phyloP scores from a whole-genome alignment of 148 eudicot genomes.

The Beta vulgaris region DNA sequence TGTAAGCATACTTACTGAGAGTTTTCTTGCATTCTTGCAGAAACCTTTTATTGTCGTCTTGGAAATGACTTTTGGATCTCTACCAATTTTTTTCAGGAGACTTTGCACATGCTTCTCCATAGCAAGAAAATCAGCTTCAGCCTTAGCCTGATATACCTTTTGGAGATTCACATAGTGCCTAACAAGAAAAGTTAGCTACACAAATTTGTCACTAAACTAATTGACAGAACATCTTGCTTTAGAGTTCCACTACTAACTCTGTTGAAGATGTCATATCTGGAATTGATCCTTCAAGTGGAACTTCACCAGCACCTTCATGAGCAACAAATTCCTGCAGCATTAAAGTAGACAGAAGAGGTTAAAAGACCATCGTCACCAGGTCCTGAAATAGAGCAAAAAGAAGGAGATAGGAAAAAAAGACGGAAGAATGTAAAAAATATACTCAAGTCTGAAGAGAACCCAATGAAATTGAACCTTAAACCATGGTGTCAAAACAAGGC shows the following conservation, averaged over 20 bases:
- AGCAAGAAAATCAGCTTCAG: slow-evolving; percentile 74
- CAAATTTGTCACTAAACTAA: slow-evolving; percentile 10
- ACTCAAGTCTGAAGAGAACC: background rate
- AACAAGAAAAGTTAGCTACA: slow-evolving; percentile 11
- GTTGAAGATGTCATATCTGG: slow-evolving; percentile 99
- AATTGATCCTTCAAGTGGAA: slow-evolving; percentile 93
- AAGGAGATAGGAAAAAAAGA: background rate
- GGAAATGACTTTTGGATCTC: slow-evolving; percentile 72
- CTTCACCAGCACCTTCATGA: slow-evolving; percentile 89
- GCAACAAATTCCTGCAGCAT: slow-evolving; percentile 73
- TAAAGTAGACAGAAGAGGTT: background rate
- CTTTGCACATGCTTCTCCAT: slow-evolving; percentile 63
- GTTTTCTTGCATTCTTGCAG: slow-evolving; percentile 92
- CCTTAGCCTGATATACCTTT: slow-evolving; percentile 91
- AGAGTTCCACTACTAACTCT: slow-evolving; percentile 49
- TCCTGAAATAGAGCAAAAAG: too few relatives aligned
- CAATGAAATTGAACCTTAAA: background rate
- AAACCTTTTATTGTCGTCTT: slow-evolving; percentile 66
- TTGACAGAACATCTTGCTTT: background rate
- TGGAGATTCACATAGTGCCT: slow-evolving; percentile 91
- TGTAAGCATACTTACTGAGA: slow-evolving; percentile 52
- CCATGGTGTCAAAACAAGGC: too few relatives aligned
- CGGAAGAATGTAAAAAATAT: background rate
- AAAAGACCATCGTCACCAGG: background rate
- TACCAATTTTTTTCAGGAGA: slow-evolving; percentile 74